Percentiles rank a stretch among this genome's conserved stretches.
Evolutionary conservation across 495 filamentous ascomycete species (phyloP).

Genomic region (Neurospora pannonica): DNA sequence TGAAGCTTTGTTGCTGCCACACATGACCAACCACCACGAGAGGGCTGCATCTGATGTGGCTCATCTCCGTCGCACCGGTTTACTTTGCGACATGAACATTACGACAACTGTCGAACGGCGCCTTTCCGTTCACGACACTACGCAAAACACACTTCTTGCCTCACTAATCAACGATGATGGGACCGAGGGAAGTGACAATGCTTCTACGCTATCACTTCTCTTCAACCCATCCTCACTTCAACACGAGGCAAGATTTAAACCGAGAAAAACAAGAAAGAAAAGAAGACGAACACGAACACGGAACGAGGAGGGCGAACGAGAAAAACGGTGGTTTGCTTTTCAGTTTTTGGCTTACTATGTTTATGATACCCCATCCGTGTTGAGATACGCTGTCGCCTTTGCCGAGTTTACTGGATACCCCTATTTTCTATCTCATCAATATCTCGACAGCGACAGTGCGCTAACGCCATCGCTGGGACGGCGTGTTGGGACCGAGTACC

Average conservation of each 20-base stretch:
- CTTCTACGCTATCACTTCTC: constrained; percentile 31
- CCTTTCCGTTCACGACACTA: neutral
- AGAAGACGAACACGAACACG: neutral
- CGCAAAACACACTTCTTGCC: neutral
- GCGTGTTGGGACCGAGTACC: constrained; percentile 41
- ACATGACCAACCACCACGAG: neutral
- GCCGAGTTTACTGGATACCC: constrained; percentile 10
- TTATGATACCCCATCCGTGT: constrained; percentile 52
- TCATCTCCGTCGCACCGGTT: neutral
- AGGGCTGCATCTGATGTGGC: neutral
- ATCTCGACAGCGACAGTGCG: constrained; percentile 47
- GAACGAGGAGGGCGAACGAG: neutral
- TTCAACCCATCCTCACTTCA: neutral
- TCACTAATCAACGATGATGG: neutral
- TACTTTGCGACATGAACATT: neutral
- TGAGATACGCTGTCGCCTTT: constrained; percentile 37
- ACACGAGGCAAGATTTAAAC: neutral
- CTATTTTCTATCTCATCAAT: constrained; percentile 6
- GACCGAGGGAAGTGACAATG: constrained; percentile 27
- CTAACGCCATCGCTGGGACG: constrained; percentile 51
- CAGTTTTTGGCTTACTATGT: constrained; percentile 6
- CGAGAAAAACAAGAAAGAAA: neutral
- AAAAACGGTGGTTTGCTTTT: constrained; percentile 10
- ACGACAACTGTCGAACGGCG: neutral
- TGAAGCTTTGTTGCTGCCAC: constrained; percentile 3